Percentiles rank a stretch among this genome's conserved stretches.
These are phyloP conservation scores for Claviceps pazoutovae DNA, from an alignment of 2,329 filamentous ascomycete genomes.

Conservation along the genomic window DNA sequence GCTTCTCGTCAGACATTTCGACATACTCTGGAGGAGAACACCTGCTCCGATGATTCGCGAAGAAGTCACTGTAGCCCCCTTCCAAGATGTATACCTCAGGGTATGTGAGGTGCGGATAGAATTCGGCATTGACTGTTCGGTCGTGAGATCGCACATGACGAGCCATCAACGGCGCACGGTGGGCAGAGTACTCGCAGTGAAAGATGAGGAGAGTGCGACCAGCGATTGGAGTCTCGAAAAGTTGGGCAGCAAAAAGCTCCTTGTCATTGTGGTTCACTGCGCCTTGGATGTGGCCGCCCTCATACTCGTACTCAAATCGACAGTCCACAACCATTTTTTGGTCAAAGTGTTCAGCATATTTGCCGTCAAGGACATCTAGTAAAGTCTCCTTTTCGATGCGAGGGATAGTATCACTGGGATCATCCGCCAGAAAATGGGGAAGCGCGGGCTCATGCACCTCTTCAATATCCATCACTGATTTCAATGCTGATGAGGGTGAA, in stretches of 20 bases:
- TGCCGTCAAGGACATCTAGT: conserved; percentile 74
- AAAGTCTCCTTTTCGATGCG: conserved; percentile 74
- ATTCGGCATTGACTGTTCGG: conserved; percentile 69
- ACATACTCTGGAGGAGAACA: conserved; percentile 95
- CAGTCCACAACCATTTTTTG: conserved; percentile 86
- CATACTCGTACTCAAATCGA: conserved; percentile 96
- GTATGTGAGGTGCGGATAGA: conserved; percentile 81
- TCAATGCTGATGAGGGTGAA: conserved; percentile 33
- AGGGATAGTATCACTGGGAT: conserved; percentile 73
- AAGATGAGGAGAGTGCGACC: conserved; percentile 75
- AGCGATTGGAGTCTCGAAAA: conserved; percentile 56
- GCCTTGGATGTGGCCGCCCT: conserved; percentile 86
- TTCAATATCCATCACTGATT: conserved; percentile 74
- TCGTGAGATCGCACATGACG: conserved; percentile 85
- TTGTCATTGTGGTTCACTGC: conserved; percentile 97
- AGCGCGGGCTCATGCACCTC: conserved; percentile 59
- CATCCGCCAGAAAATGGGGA: conserved; percentile 71
- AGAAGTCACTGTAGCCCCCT: conserved; percentile 92
- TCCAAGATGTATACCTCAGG: conserved; percentile 96
- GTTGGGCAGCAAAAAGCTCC: conserved; percentile 63
- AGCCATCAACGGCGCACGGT: conserved; percentile 91
- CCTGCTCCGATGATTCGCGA: conserved; percentile 58
- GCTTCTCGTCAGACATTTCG: conserved; percentile 86
- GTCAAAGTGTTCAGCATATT: conserved; percentile 62
- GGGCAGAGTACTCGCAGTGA: conserved; percentile 96